Conservation (phyloP, 2,329 filamentous ascomycete genomes). For the Neonectria neomacrospora region DNA sequence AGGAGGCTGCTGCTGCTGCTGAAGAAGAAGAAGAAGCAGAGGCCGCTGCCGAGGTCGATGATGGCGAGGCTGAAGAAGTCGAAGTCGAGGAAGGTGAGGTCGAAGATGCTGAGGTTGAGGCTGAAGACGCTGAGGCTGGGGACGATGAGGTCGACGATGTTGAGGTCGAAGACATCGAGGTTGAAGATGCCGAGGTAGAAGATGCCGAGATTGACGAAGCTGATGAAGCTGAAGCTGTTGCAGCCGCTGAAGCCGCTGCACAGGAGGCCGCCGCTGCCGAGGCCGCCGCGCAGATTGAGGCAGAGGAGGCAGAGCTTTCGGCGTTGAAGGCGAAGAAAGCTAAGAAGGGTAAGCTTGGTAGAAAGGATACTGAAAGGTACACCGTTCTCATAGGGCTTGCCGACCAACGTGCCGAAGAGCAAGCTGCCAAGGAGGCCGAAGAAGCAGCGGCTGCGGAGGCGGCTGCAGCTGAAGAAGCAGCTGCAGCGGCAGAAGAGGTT, state of each 20-base stretch:
- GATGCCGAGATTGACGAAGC: slow-evolving; percentile 30
- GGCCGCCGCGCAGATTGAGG: slow-evolving; percentile 36
- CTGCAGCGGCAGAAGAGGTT: slow-evolving; percentile 27
- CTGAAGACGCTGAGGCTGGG: slow-evolving; percentile 12
- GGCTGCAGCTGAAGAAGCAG: slow-evolving; percentile 39
- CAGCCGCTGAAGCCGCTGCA: slow-evolving; percentile 11
- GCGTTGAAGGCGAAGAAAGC: slow-evolving; percentile 50
- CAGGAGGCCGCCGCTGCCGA: slow-evolving; percentile 38
- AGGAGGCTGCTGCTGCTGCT: slow-evolving; percentile 14
- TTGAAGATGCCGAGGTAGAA: slow-evolving; percentile 27
- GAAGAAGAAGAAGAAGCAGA: slow-evolving; percentile 19
- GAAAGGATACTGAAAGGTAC: slow-evolving; percentile 39
- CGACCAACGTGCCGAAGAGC: slow-evolving; percentile 31
- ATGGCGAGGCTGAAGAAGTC: slow-evolving; percentile 38
- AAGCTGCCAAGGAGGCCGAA: slow-evolving; percentile 19
- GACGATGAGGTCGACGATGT: slow-evolving; percentile 31
- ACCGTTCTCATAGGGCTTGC: slow-evolving; percentile 30
- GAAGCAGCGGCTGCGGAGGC: slow-evolving; percentile 39
- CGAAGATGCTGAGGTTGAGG: slow-evolving; percentile 10
- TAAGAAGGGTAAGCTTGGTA: slow-evolving; percentile 49
- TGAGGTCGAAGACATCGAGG: slow-evolving; percentile 50
- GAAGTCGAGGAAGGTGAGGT: slow-evolving; percentile 34
- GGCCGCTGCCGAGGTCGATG: slow-evolving; percentile 8
- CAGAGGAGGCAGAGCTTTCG: slow-evolving; percentile 56
- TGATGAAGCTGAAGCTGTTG: slow-evolving; percentile 50